Evolutionary conservation across 2,329 filamentous ascomycete species (phyloP).

Genomic region (Cercospora nicotianae): DNA sequence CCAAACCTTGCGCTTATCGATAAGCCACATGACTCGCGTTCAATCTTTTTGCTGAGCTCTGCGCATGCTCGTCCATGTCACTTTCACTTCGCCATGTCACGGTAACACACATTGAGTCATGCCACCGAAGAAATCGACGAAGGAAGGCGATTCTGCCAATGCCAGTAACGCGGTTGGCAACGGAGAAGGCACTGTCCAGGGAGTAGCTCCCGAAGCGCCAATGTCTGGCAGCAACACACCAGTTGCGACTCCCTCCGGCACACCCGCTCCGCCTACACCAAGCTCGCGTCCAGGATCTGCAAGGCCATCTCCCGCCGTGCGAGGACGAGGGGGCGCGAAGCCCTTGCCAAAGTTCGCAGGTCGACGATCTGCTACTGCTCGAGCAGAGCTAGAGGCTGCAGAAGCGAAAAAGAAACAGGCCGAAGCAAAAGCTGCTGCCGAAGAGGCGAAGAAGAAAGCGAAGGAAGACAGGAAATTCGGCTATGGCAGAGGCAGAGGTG

Average conservation of each 20-base stretch:
- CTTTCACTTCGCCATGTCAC: not conserved
- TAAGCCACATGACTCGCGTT: not conserved
- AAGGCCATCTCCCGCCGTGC: constrained; percentile 20
- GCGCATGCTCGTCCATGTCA: not conserved
- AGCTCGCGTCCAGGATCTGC: constrained; percentile 11
- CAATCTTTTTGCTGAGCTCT: constrained; percentile 2
- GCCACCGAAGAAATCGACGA: not conserved
- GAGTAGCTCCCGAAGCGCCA: not conserved
- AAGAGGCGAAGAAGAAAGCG: constrained; percentile 31
- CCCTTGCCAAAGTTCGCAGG: constrained; percentile 46
- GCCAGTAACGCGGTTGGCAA: not conserved
- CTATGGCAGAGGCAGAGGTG: constrained; percentile 36
- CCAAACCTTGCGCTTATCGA: not conserved
- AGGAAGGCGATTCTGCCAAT: not conserved
- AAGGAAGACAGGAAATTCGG: constrained; percentile 31
- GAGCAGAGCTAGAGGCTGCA: constrained; percentile 46
- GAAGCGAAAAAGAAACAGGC: constrained; percentile 42
- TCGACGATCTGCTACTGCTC: constrained; percentile 47
- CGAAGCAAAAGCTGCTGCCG: constrained; percentile 40
- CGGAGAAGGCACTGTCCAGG: not conserved
- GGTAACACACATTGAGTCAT: not conserved
- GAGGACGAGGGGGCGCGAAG: constrained; percentile 25
- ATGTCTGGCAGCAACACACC: constrained; percentile 14
- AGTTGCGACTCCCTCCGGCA: constrained; percentile 13
- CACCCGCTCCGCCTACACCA: constrained; percentile 19